These are phyloP conservation scores for Carex kokanica DNA, from an alignment of 176 grass and related monocot species.

Conservation along the genomic window DNA sequence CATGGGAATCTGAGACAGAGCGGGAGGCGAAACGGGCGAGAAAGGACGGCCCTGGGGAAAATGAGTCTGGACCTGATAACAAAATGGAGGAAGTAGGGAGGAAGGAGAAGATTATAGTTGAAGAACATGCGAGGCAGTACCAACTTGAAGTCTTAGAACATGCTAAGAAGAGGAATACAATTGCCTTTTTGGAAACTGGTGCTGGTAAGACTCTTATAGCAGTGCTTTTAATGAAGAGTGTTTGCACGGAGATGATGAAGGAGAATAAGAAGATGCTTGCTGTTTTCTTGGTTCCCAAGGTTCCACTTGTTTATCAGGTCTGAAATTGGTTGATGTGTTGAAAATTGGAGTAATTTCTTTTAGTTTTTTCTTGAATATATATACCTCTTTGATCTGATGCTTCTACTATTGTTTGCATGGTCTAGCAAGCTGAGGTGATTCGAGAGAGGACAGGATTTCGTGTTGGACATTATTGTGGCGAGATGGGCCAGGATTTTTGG, in stretches of 20 bases:
- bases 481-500: conserved; percentile 99
- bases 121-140: conserved; percentile 87
- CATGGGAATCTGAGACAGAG: conserved; percentile 65
- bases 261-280: conserved; percentile 84
- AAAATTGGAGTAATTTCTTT: not conserved
- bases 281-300: conserved; percentile 91
- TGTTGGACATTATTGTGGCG: conserved; percentile 95
- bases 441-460: conserved; percentile 68
- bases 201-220: conserved; percentile 90
- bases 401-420: conserved; percentile 27
- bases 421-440: conserved; percentile 96
- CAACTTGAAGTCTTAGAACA: conserved; percentile 95
- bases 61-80: conserved; percentile 19
- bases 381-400: conserved; percentile 12
- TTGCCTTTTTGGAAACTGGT: conserved; percentile 86
- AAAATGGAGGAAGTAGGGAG: conserved; percentile 38
- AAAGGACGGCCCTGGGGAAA: conserved; percentile 22
- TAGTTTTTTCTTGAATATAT: conserved; percentile 18
- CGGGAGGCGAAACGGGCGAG: conserved; percentile 56
- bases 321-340: not conserved
- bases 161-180: conserved; percentile 90
- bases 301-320: conserved; percentile 99
- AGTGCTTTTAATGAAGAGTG: conserved; percentile 79
- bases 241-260: conserved; percentile 59
- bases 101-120: conserved; percentile 55